Percentiles rank a stretch among this genome's conserved stretches.
phyloP scores from a whole-genome alignment of 192 early-diverging fungal species.

The Podila epigama region DNA sequence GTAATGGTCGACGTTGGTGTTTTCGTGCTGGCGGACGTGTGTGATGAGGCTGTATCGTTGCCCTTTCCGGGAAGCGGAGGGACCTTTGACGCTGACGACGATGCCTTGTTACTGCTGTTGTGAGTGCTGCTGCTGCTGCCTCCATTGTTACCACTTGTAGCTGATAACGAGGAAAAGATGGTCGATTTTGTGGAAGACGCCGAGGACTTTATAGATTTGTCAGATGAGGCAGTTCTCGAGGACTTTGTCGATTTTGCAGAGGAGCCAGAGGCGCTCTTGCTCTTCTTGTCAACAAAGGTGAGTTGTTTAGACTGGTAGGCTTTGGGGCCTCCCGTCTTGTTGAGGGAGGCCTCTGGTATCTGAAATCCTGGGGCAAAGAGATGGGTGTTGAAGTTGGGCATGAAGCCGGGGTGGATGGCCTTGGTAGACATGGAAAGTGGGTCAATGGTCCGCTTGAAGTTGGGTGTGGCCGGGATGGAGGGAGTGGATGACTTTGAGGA shows the following conservation, averaged over 20 bases:
- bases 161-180: slow-evolving; percentile 11
- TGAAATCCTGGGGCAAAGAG: slow-evolving; percentile 22
- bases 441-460: slow-evolving; percentile 20
- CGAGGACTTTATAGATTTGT: slow-evolving; percentile 7
- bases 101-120: too few species aligned
- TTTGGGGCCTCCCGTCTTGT: slow-evolving; percentile 6
- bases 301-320: slow-evolving; percentile 23
- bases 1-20: background rate
- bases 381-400: slow-evolving; percentile 22
- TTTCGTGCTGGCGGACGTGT: background rate
- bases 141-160: background rate
- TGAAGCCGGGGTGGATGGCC: slow-evolving; percentile 4
- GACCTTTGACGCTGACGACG: too few species aligned
- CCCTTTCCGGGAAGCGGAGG: too few species aligned
- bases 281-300: slow-evolving; percentile 25
- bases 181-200: slow-evolving; percentile 22
- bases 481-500: slow-evolving; percentile 18
- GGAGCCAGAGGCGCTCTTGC: background rate
- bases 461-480: slow-evolving; percentile 3
- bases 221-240: background rate
- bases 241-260: slow-evolving; percentile 22
- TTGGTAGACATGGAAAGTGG: slow-evolving; percentile 32
- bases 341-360: background rate
- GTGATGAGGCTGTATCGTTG: too few species aligned
- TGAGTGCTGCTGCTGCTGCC: background rate